These are phyloP conservation scores for Leptographium procerum DNA, from an alignment of 2,329 filamentous ascomycete genomes.

Conservation along the genomic window DNA sequence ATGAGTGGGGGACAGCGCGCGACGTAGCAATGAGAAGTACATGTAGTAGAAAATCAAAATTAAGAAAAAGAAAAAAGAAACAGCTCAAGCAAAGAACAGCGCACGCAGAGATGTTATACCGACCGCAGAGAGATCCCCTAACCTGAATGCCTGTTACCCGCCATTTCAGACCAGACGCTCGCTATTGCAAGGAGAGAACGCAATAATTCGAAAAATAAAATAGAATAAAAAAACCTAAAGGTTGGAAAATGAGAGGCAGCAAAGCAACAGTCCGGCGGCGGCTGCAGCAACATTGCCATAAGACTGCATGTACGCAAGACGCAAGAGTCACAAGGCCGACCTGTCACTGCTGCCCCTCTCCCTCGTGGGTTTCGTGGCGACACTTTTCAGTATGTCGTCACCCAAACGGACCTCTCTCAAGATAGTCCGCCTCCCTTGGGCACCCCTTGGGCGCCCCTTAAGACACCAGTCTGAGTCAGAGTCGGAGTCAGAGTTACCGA, in stretches of 20 bases:
- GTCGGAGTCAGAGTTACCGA: too few relatives aligned
- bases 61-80: background rate
- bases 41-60: background rate
- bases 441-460: background rate
- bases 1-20: too few relatives aligned
- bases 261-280: background rate
- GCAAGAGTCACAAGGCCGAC: too few relatives aligned
- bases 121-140: background rate
- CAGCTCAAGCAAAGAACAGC: background rate
- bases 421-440: too few relatives aligned
- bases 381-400: too few relatives aligned
- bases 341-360: background rate
- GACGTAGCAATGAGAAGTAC: background rate
- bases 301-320: too few relatives aligned
- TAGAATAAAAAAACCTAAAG: background rate
- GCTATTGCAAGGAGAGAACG: conserved; percentile 1
- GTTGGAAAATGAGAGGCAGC: background rate
- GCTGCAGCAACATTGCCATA: too few relatives aligned
- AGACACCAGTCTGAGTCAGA: background rate
- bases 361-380: too few relatives aligned
- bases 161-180: conserved; percentile 4
- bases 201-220: background rate
- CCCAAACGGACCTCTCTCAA: too few relatives aligned
- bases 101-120: background rate
- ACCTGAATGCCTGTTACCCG: conserved; percentile 2